Evolutionary conservation across 2,329 filamentous ascomycete species (phyloP), one percentile per base, ranked within the genome.

Genomic region (Diaporthe citriasiana): DNA sequence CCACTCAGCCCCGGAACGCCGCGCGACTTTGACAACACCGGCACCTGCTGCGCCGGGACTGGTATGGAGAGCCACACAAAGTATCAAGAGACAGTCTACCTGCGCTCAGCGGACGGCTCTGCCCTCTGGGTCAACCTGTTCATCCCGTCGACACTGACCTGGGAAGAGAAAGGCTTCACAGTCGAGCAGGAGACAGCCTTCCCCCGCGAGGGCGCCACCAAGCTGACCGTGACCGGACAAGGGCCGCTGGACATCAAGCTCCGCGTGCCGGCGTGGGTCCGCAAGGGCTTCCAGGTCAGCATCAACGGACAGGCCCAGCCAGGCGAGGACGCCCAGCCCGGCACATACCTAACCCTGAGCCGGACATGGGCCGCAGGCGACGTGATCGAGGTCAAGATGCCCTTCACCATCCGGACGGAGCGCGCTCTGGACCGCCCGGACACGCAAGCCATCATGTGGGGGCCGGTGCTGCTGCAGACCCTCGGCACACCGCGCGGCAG

Each of bases 61-160:
- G 80, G 80, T 0, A 77, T 81, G 78, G 80, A 82, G 75, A 81
- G 80, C 72, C 80, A 82, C 74, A 81, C 80, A 51, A 81, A 82
- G 75, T 82, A 82, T 68, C 80, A 82, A 69, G 80, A 81, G 75
- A 81, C 80, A 9, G 78, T 82, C 3, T 82, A 82, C 77, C 59
- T 82, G n/a, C 79, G 79, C 42, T 80, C 80, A 9, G 81, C 81
- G 1, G 80, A 82, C 38, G 79, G 73, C 0, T 81, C 80, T 1
- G 73, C 79, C 17, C 79, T 82, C 19, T 82, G 80, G 80, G 76
- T 82, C 53, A 82, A 82, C 74, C 73, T 82, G 30, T 82, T 78
- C 65, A 77, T 82, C 33, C 80, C 80, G 17, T 81, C 80, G 6
- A 80, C 78, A 33, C 68, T 82, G 35, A 78, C 55, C 3, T 82